A percentile compares a stretch with the other conserved stretches of the same genome.
Evolutionary conservation across 345 rosid species (phyloP).

Genomic region (Salix suchowensis): DNA sequence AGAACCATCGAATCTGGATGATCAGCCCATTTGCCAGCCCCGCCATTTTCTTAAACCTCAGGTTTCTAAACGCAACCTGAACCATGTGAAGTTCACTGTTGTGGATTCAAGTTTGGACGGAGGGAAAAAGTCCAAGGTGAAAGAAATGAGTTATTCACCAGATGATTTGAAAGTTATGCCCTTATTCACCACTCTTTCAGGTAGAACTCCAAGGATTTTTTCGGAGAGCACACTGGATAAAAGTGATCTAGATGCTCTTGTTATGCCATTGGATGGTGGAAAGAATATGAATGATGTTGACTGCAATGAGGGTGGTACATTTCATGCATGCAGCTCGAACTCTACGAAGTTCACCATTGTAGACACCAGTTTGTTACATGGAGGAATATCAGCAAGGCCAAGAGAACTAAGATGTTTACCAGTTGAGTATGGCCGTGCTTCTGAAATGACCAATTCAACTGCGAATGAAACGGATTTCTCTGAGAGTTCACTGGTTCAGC

Average conservation of each 20-base stretch:
- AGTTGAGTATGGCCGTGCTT: conserved; percentile 18
- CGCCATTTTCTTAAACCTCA: conserved; percentile 59
- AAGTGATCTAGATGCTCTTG: conserved; percentile 22
- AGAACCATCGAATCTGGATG: conserved; percentile 41
- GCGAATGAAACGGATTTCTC: conserved; percentile 8
- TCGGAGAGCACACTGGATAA: conserved; percentile 15
- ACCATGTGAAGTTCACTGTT: conserved; percentile 46
- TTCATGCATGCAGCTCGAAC: conserved; percentile 12
- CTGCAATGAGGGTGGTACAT: conserved; percentile 5
- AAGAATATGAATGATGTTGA: conserved; percentile 12
- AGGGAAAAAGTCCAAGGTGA: conserved; percentile 44
- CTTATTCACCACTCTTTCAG: conserved; percentile 22
- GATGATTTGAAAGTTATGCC: conserved; percentile 29
- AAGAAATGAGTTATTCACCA: conserved; percentile 39
- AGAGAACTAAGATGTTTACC: conserved; percentile 45
- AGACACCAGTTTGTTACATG: conserved; percentile 49
- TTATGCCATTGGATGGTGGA: conserved; percentile 22
- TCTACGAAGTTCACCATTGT: conserved; percentile 42
- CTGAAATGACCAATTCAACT: conserved; percentile 13
- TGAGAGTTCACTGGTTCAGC: conserved; percentile 16
- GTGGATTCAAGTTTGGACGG: conserved; percentile 53
- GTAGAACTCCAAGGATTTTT: conserved; percentile 20
- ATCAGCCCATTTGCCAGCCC: conserved; percentile 28
- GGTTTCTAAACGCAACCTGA: conserved; percentile 33
- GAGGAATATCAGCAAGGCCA: conserved; percentile 29